Percentiles rank a stretch among this genome's conserved stretches.
Evolutionary conservation across 2,329 filamentous ascomycete species (phyloP).

Genomic region (Xylaria arbuscula): DNA sequence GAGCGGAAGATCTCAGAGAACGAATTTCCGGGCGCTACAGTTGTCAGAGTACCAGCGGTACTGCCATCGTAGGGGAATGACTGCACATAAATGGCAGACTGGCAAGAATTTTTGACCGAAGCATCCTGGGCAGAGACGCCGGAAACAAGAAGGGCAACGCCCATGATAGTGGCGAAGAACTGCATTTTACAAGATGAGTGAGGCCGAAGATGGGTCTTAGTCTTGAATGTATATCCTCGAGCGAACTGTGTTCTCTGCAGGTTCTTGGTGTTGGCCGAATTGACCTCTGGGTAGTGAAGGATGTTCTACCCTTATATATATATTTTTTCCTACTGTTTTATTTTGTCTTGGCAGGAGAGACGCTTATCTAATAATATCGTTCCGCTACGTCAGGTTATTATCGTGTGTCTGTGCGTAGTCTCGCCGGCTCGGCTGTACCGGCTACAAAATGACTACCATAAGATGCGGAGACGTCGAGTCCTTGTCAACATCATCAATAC

Average conservation of each 20-base stretch:
- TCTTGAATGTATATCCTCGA: background rate
- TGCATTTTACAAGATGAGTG: slow-evolving; percentile 43
- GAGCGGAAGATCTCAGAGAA: slow-evolving; percentile 53
- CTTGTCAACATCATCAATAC: slow-evolving; percentile 28
- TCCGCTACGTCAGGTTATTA: slow-evolving; percentile 7
- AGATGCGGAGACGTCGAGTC: slow-evolving; percentile 17
- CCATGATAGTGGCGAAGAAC: slow-evolving; percentile 44
- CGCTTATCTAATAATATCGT: background rate
- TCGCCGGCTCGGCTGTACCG: slow-evolving; percentile 14
- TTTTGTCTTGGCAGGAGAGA: slow-evolving; percentile 4
- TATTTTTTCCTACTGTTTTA: background rate
- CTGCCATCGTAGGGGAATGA: slow-evolving; percentile 52
- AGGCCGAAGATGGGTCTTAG: background rate
- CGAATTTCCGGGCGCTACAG: slow-evolving; percentile 39
- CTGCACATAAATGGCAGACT: slow-evolving; percentile 52
- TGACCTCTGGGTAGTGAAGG: background rate
- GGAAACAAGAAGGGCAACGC: slow-evolving; percentile 50
- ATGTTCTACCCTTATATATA: slow-evolving; percentile 26
- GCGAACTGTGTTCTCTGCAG: background rate
- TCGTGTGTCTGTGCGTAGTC: slow-evolving; percentile 20
- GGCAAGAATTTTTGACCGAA: slow-evolving; percentile 53
- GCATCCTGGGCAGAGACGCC: slow-evolving; percentile 52
- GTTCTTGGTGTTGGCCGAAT: background rate
- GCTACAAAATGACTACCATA: slow-evolving; percentile 4
- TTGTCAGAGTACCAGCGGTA: slow-evolving; percentile 49